Evolutionary conservation across 2,329 filamentous ascomycete species (phyloP), one percentile per base, ranked within the genome.

Genomic region (Calycina marina): DNA sequence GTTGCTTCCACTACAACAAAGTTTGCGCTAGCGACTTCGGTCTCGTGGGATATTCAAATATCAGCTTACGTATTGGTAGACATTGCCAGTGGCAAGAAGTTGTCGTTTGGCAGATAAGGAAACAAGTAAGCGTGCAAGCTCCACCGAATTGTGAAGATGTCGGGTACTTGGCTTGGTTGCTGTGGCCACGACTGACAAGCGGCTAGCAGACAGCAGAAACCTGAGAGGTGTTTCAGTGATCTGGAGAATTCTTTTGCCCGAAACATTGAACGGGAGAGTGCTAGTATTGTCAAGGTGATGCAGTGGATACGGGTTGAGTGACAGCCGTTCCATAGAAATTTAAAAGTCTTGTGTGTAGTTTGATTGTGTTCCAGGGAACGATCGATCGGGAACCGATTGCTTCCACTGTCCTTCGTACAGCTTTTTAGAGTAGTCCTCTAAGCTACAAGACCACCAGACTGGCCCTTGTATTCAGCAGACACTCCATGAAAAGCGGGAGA

Each of bases 281-380:
- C n/a, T n/a, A n/a, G n/a, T n/a, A n/a, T n/a, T n/a, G n/a, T n/a
- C n/a, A n/a, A n/a, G n/a, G n/a, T n/a, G 51, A 17, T 45, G 44
- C 5, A 63, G 31, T 4, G 47, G 39, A 31, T 57, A 62, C 0
- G 61, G 60, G 32, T 57, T 59, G 20, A 52, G 43, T 3, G 58
- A 60, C 6, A 65, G 44, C 8, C 61, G 51, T 38, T 63, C 57
- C 61, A 65, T 65, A 4, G 59, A 60, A 40, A 66, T 65, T 16
- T 58, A 38, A 2, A 62, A 43, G 39, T 65, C 62, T 31, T 60
- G 51, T 0, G 60, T 64, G 36, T 58, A 61, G 36, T 66, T 65
- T 15, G 55, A 49, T 6, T 59, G 42, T 6, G 59, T 52, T 9
- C 62, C 55, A 17, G 49, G 43, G 25, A 44, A 42, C 2, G 51